phyloP scores from a whole-genome alignment of 2,329 filamentous ascomycete genomes.

The Ilyonectria destructans region DNA sequence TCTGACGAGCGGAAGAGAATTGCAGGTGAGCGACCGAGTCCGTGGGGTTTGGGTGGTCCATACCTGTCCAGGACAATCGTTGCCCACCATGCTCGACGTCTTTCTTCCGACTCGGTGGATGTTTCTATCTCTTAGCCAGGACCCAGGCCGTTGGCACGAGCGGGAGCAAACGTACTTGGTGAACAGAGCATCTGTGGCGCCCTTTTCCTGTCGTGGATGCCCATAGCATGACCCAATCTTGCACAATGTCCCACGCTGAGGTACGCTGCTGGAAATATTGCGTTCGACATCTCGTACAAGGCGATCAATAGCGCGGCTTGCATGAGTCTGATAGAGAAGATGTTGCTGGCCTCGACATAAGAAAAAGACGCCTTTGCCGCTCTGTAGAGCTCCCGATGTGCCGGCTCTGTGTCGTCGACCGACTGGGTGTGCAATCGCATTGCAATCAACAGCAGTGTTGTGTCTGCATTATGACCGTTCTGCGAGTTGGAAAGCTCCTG shows the following conservation, averaged over 20 bases:
- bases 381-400: background rate
- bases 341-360: background rate
- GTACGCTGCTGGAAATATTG: slow-evolving; percentile 24
- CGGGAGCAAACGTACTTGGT: background rate
- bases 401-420: background rate
- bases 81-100: slow-evolving; percentile 24
- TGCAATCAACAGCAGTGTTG: too few relatives aligned
- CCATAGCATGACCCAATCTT: slow-evolving; percentile 19
- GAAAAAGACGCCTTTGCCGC: slow-evolving; percentile 3
- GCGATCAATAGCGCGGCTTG: slow-evolving; percentile 17
- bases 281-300: slow-evolving; percentile 16
- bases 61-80: slow-evolving; percentile 19
- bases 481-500: too few relatives aligned
- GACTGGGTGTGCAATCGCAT: slow-evolving; percentile 67
- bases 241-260: slow-evolving; percentile 25
- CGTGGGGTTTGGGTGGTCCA: background rate
- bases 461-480: too few relatives aligned
- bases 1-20: too few relatives aligned
- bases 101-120: slow-evolving; percentile 11
- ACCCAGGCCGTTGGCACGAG: background rate
- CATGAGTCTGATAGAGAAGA: slow-evolving; percentile 6
- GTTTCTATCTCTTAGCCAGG: slow-evolving; percentile 1
- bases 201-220: slow-evolving; percentile 13
- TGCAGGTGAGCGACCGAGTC: background rate
- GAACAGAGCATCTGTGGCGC: slow-evolving; percentile 18